Evolutionary conservation across 371 early-diverging fungal genomes (phyloP).

Genomic region (Rhizopus delemar): DNA sequence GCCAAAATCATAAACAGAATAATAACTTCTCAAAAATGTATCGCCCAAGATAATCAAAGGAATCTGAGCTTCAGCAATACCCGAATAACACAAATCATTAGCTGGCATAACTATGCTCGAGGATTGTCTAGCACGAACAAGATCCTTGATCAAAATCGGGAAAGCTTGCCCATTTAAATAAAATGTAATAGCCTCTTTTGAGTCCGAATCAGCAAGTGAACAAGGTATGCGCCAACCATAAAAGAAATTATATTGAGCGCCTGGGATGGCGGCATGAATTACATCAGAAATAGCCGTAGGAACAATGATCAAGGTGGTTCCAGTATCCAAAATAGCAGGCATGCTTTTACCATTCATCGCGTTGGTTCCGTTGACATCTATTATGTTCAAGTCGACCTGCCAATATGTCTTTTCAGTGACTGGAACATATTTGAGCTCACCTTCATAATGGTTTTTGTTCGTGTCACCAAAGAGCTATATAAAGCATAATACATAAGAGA

Average conservation of each 20-base stretch:
- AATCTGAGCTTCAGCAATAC: conserved; percentile 33
- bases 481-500: not conserved
- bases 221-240: conserved; percentile 58
- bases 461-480: conserved; percentile 39
- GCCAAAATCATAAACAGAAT: conserved; percentile 44
- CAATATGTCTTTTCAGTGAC: conserved; percentile 46
- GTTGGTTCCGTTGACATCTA: conserved; percentile 35
- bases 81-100: conserved; percentile 35
- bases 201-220: not conserved
- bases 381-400: conserved; percentile 47
- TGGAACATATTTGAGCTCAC: conserved; percentile 47
- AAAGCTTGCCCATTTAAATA: conserved; percentile 27
- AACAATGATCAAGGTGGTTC: conserved; percentile 39
- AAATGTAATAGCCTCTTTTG: conserved; percentile 17
- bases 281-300: conserved; percentile 37
- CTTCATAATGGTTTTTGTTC: conserved; percentile 42
- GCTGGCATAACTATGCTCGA: conserved; percentile 13
- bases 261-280: conserved; percentile 49
- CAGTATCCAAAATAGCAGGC: conserved; percentile 55
- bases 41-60: conserved; percentile 40
- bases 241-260: conserved; percentile 32
- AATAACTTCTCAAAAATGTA: conserved; percentile 38
- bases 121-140: conserved; percentile 33
- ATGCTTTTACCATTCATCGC: conserved; percentile 11
- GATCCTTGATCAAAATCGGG: conserved; percentile 18